phyloP scores from a whole-genome alignment of 2,329 filamentous ascomycete species.

The Colletotrichum graminicola region DNA sequence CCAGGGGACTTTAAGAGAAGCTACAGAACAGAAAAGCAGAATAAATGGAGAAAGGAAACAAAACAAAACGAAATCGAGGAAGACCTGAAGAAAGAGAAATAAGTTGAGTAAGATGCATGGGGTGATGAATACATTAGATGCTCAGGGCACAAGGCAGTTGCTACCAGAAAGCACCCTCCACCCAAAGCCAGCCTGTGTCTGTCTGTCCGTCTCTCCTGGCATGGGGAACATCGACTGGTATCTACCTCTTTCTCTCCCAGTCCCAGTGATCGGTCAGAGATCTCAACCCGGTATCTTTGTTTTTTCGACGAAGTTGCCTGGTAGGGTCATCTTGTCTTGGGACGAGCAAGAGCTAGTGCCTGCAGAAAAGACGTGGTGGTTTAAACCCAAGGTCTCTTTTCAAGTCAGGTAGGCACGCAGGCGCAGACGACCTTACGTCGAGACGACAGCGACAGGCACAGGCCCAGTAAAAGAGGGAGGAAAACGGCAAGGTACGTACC shows the following conservation, averaged over 20 bases:
- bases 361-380: neutral
- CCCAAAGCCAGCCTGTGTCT: neutral
- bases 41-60: neutral
- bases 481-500: slow-evolving; percentile 12
- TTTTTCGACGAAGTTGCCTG: neutral
- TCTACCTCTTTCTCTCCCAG: neutral
- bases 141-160: slow-evolving; percentile 2
- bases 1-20: neutral
- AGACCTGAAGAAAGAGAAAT: neutral
- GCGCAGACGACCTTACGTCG: slow-evolving; percentile 9
- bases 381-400: neutral
- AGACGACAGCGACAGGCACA: slow-evolving; percentile 10
- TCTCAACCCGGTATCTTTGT: neutral
- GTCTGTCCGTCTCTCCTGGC: neutral
- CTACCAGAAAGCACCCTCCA: neutral
- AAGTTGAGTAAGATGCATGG: neutral
- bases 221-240: neutral
- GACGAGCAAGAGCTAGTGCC: neutral
- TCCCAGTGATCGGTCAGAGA: neutral
- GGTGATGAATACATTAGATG: neutral
- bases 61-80: neutral
- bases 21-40: neutral
- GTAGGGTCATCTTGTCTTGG: neutral
- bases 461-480: neutral
- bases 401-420: slow-evolving; percentile 24